Evolutionary conservation across 2,329 filamentous ascomycete species (phyloP), one percentile per base, ranked within the genome.

Genomic region (Pezicula radicicola): DNA sequence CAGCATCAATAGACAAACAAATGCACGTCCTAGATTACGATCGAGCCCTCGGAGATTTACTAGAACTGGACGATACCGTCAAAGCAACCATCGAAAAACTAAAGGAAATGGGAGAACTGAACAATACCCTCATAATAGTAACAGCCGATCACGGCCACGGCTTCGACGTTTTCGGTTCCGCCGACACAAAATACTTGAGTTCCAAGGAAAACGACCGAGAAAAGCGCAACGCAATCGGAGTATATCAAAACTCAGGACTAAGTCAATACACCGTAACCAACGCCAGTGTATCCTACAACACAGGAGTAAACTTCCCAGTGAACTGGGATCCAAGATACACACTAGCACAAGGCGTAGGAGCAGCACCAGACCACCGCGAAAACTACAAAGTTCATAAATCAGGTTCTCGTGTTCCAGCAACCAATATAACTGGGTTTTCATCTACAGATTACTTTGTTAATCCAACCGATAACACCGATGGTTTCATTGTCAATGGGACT

Each of bases 111-210:
- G 80, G 80, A 52, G 78, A 83, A 51, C 78, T 91, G 30, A 81
- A 93, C 9, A 82, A 91, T 55, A 95, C 90, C 1, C 80, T 93
- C 3, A 77, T 95, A 58, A 67, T 95, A 46, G 88, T 94, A 46
- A 91, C 89, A 3, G 87, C 89, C n/a, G 89, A 95, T 65, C 90
- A 94, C 75, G 90, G 90, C 40, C 90, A 95, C 72, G 90, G 90
- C 50, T 95, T 95, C 67, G 90, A 92, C 61, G 90, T 95, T 60
- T 92, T 87, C 67, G 90, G 90, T 56, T 85, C 79, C 57, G 88
- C 90, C 45, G 90, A 95, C 65, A 94, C 89, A 16, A 75, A 87
- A 66, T 94, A 92, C 70, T 76, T 93, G 44, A 74, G 80, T 15
- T 78, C 80, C 4, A 81, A 91, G 61, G 70, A 75, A 6, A 76